A percentile compares a stretch with the other conserved stretches of the same genome.
Conservation (phyloP, 23 red algal species). For the Rhodosorus marinus region DNA sequence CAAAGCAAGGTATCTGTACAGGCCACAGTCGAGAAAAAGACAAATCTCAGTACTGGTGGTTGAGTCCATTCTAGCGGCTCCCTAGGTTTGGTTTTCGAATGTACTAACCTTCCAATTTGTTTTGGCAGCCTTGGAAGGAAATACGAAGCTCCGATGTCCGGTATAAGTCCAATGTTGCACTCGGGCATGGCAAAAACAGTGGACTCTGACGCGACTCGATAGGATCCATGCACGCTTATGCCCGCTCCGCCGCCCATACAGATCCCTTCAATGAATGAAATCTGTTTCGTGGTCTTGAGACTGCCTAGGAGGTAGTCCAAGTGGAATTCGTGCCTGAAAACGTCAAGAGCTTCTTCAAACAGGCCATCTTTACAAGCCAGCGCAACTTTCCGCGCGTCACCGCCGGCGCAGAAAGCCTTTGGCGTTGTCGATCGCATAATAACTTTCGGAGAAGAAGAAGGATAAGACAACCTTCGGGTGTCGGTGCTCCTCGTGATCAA, state of each 20-base stretch:
- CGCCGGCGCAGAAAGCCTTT: constrained; percentile 76
- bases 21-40: too few species aligned
- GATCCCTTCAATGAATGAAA: constrained; percentile 67
- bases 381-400: constrained; percentile 46
- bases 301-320: constrained; percentile 31
- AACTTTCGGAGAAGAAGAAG: too few species aligned
- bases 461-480: too few species aligned
- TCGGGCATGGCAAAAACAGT: constrained; percentile 90
- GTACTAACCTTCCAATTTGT: too few species aligned
- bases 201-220: constrained; percentile 62
- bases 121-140: constrained; percentile 43
- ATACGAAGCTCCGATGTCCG: constrained; percentile 68
- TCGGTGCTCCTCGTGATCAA: too few species aligned
- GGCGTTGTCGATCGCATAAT: too few species aligned
- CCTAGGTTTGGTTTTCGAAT: too few species aligned
- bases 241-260: constrained; percentile 92
- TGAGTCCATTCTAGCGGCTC: too few species aligned
- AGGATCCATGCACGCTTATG: constrained; percentile 55
- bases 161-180: constrained; percentile 49
- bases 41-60: too few species aligned
- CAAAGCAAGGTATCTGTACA: constrained; percentile 32
- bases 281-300: neutral
- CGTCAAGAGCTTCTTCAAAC: constrained; percentile 3
- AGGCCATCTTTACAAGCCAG: constrained; percentile 1
- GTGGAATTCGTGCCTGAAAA: constrained; percentile 51